A percentile compares a stretch with the other conserved stretches of the same genome.
Evolutionary conservation across 208 protist species (phyloP).

Genomic region (Naegleria lovaniensis): DNA sequence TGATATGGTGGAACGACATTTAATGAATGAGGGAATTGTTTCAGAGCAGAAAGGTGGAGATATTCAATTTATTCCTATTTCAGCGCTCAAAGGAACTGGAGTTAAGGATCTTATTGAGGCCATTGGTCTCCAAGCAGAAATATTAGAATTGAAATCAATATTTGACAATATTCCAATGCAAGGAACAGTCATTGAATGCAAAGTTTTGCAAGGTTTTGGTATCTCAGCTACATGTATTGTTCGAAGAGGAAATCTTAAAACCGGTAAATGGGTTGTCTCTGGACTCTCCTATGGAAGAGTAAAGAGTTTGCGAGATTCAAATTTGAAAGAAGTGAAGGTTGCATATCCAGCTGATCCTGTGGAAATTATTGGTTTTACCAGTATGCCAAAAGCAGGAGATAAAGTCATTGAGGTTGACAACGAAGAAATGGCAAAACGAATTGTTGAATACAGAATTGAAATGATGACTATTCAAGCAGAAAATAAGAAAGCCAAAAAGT

Average conservation of each 20-base stretch:
- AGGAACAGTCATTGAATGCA: conserved; percentile 77
- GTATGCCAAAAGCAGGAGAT: conserved; percentile 45
- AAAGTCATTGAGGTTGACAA: conserved; percentile 35
- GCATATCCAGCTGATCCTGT: conserved; percentile 41
- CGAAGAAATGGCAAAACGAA: conserved; percentile 43
- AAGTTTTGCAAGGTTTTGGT: conserved; percentile 42
- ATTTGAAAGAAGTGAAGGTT: conserved; percentile 10
- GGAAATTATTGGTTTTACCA: conserved; percentile 52
- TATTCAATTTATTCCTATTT: conserved; percentile 77
- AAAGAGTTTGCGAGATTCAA: conserved; percentile 33
- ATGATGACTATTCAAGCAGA: neutral
- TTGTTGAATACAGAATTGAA: conserved; percentile 32
- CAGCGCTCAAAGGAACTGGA: conserved; percentile 68
- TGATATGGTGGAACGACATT: conserved; percentile 66
- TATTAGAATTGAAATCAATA: conserved; percentile 75
- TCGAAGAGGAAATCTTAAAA: conserved; percentile 42
- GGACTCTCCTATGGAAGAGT: conserved; percentile 46
- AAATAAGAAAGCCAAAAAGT: neutral
- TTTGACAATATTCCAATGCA: conserved; percentile 63
- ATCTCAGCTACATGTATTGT: conserved; percentile 44
- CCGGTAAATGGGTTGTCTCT: conserved; percentile 48
- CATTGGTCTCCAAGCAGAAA: conserved; percentile 71
- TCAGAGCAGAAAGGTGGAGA: conserved; percentile 88
- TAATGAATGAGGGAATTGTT: conserved; percentile 63
- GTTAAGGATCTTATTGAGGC: conserved; percentile 77